Conservation (phyloP, 805 yeast genomes). For the Wickerhamiella parazyma region DNA sequence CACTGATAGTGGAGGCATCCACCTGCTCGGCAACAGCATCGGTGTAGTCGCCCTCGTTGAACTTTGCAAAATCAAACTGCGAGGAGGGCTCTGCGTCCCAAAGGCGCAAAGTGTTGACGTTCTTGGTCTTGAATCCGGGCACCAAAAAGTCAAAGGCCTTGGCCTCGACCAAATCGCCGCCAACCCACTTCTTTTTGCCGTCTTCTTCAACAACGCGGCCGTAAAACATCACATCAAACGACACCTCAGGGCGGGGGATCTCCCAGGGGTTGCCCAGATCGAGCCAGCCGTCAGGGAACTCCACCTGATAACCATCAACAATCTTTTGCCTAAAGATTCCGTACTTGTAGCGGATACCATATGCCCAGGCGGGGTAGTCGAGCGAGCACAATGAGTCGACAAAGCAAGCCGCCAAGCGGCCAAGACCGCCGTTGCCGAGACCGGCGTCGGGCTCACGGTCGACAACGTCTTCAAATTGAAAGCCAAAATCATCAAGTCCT, state of each 20-base stretch:
- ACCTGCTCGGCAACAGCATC: constrained; percentile 76
- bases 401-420: constrained; percentile 89
- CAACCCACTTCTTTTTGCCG: constrained; percentile 62
- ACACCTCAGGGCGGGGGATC: constrained; percentile 71
- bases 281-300: constrained; percentile 89
- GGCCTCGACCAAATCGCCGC: constrained; percentile 82
- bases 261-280: constrained; percentile 89
- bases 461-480: constrained; percentile 72
- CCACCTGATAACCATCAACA: constrained; percentile 86
- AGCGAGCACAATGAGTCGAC: constrained; percentile 77
- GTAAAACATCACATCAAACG: constrained; percentile 79
- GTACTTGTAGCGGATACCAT: constrained; percentile 83
- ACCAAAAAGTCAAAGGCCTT: constrained; percentile 85
- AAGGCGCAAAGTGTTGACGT: constrained; percentile 76
- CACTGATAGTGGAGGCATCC: constrained; percentile 80
- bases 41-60: constrained; percentile 81
- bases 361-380: constrained; percentile 92
- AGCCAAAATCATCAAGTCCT: constrained; percentile 63
- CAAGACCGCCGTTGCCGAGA: constrained; percentile 89
- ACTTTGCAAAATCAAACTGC: constrained; percentile 82
- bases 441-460: constrained; percentile 89
- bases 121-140: constrained; percentile 67
- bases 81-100: constrained; percentile 86
- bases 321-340: constrained; percentile 87
- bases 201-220: constrained; percentile 44